Base-by-base conservation (phyloP, 148 eudicot genomes). In the Fagopyrum homotropicum region DNA sequence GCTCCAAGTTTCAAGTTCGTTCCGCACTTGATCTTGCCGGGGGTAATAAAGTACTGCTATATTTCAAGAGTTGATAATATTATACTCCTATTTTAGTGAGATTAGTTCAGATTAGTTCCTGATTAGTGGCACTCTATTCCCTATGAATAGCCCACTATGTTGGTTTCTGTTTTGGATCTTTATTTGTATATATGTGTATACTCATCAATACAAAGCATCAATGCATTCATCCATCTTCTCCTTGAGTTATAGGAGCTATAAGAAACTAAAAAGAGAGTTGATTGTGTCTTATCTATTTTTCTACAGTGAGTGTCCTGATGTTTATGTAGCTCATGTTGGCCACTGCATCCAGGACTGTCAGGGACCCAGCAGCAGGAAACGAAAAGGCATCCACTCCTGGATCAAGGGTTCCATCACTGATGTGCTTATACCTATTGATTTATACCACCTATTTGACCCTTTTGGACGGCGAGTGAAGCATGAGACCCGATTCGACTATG, bases 401-500 rank as follows among this genome's bases (percentile, higher is more conserved):
- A 85, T 92, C 72, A 90, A 86, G 82, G 99, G 90, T 49, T 96
- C 99, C 59, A 84, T 92, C 75, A 89, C 83, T 75, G 99, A 92
- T 74, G 84, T 92, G 45, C 92, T 92, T 49, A 56, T 89, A 61
- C 98, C 94, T n/a, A 83, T 90, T 2, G 99, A 96, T 51, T 89
- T 92, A 11, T 96, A 92, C 83, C 99, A 96, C 80, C 82, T 89
- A 79, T 90, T 82, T 75, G 98, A 96, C 83, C 98, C 98, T 60
- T 95, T 86, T 79, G 97, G 98, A 29, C 86, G 76, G 8, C 88
- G 98, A 54, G 75, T 95, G 73, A 95, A 86, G 81, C 98, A 95
- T 10, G 97, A 92, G 46, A 95, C 94, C 46, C 80, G 99, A 47
- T 96, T 92, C 17, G 79, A 83, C 75, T 92, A 88, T 63, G 99